phyloP scores from a whole-genome alignment of 306 rosid genomes.

The Fragaria ananassa region DNA sequence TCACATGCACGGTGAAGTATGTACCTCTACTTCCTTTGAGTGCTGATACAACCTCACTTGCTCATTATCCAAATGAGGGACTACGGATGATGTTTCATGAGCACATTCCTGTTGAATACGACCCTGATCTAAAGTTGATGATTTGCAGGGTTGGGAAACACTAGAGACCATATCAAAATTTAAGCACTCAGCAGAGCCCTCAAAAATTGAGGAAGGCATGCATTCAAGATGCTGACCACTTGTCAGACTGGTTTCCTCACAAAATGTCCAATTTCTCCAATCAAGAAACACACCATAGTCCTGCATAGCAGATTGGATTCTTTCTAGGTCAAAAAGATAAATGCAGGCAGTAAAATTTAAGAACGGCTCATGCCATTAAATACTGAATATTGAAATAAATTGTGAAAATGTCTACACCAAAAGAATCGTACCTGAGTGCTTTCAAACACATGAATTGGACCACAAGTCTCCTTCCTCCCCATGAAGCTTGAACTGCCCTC shows the following conservation, averaged over 20 bases:
- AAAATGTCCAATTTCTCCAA: constrained; percentile 69
- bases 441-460: constrained; percentile 78
- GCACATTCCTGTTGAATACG: constrained; percentile 30
- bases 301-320: constrained; percentile 46
- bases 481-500: constrained; percentile 17
- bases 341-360: not conserved
- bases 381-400: constrained; percentile 3
- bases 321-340: constrained; percentile 12
- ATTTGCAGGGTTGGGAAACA: constrained; percentile 19
- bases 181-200: constrained; percentile 55
- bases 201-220: constrained; percentile 32
- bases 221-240: constrained; percentile 27
- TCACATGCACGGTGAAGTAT: constrained; percentile 19
- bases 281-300: constrained; percentile 44
- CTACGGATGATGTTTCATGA: constrained; percentile 26
- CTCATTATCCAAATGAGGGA: constrained; percentile 30
- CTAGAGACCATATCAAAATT: constrained; percentile 46
- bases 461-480: constrained; percentile 28
- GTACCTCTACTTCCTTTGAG: constrained; percentile 41
- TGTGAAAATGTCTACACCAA: constrained; percentile 9
- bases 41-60: constrained; percentile 17
- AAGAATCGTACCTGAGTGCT: constrained; percentile 42
- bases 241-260: constrained; percentile 24
- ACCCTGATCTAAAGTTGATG: constrained; percentile 36
- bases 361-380: not conserved